Percentiles rank a stretch among this genome's conserved stretches.
phyloP scores from a whole-genome alignment of 1,284 basidiomycete genomes.

The Erythrobasidium hasegawianum region DNA sequence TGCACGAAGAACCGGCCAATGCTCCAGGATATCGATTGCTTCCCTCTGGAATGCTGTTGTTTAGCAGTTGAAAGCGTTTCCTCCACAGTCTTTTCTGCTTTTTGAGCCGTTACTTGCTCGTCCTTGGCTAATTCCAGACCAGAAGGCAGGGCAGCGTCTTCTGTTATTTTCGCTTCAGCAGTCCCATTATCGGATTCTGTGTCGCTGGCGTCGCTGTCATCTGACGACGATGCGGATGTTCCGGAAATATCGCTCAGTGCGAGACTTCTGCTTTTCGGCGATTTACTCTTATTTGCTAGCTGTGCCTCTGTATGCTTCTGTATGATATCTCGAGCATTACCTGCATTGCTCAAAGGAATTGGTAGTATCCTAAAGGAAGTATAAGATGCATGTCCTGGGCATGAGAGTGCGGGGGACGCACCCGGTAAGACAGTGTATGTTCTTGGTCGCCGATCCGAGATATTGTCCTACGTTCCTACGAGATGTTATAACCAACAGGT shows the following conservation, averaged over 20 bases:
- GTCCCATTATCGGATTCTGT: too few relatives aligned
- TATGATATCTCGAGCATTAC: background rate
- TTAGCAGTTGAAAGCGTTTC: background rate
- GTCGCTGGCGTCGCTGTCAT: too few relatives aligned
- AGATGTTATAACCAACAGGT: conserved; percentile 22
- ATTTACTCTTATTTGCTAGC: background rate
- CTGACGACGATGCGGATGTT: too few relatives aligned
- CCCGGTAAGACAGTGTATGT: conserved; percentile 22
- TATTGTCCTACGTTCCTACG: conserved; percentile 17
- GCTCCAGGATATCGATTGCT: background rate
- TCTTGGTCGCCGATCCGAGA: conserved; percentile 4
- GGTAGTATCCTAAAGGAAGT: conserved; percentile 1
- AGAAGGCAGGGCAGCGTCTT: too few relatives aligned
- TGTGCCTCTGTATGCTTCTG: background rate
- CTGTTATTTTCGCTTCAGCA: too few relatives aligned
- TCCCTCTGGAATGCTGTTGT: background rate
- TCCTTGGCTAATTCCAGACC: too few relatives aligned
- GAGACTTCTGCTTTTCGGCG: too few relatives aligned
- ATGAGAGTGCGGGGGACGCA: too few relatives aligned
- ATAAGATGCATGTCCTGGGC: too few relatives aligned
- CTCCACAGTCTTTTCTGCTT: too few relatives aligned
- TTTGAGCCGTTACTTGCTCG: too few relatives aligned
- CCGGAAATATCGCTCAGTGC: too few relatives aligned
- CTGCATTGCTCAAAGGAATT: conserved; percentile 9
- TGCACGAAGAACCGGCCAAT: background rate